A percentile compares a stretch with the other conserved stretches of the same genome.
Conservation (phyloP, 2,329 filamentous ascomycete genomes). For the Colletotrichum euphorbiae region DNA sequence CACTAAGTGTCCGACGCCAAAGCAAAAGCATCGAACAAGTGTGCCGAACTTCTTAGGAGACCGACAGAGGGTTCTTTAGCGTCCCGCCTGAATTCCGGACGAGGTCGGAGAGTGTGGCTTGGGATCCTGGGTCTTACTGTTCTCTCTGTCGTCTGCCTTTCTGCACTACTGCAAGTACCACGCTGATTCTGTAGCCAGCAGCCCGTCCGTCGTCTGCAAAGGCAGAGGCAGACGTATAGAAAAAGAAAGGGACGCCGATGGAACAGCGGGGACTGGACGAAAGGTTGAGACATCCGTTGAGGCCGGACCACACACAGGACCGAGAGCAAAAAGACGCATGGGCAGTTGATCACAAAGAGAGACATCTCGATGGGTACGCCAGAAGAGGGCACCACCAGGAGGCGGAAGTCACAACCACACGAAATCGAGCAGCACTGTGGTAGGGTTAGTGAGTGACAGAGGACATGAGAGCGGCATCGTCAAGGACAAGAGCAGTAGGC, state of each 20-base stretch:
- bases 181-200: neutral
- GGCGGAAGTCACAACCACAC: neutral
- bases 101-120: constrained; percentile 25
- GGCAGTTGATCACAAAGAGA: constrained; percentile 35
- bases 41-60: constrained; percentile 18
- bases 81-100: constrained; percentile 25
- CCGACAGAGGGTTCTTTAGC: constrained; percentile 24
- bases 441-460: neutral
- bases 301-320: constrained; percentile 24
- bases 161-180: neutral
- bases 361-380: constrained; percentile 31
- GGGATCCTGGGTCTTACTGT: neutral
- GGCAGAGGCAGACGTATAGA: neutral
- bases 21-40: constrained; percentile 28
- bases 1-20: constrained; percentile 8
- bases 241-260: constrained; percentile 18
- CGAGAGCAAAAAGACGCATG: constrained; percentile 30
- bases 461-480: neutral
- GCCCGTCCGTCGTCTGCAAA: neutral
- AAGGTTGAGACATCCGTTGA: constrained; percentile 25
- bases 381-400: neutral
- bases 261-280: constrained; percentile 30
- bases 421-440: neutral
- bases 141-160: neutral
- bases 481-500: constrained; percentile 8